Evolutionary conservation across 257 asterid genomes (phyloP).

Genomic region (Solanum chiquidenum): DNA sequence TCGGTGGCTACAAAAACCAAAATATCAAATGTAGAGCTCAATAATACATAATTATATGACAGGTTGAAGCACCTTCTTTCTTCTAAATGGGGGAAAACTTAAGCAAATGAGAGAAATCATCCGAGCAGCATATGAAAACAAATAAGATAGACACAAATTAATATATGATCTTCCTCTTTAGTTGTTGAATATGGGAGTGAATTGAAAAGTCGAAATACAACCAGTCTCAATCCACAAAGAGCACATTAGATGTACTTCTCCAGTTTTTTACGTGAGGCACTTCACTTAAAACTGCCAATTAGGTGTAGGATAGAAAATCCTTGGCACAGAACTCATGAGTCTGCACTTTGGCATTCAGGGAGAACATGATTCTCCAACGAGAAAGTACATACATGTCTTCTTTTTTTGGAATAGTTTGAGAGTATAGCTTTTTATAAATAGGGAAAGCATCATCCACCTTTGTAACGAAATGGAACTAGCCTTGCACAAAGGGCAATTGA

Average conservation of each 20-base stretch:
- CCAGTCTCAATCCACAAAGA: background rate
- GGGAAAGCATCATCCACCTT: conserved; percentile 53
- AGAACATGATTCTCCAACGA: conserved; percentile 11
- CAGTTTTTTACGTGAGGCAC: background rate
- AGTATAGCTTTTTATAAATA: conserved; percentile 68
- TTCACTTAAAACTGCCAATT: background rate
- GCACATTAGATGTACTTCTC: background rate
- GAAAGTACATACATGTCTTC: conserved; percentile 43
- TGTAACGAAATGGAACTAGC: conserved; percentile 46
- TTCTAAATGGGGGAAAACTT: background rate
- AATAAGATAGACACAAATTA: background rate
- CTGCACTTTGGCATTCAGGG: background rate
- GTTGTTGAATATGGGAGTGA: background rate
- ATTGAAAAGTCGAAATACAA: background rate
- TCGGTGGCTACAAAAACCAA: conserved; percentile 23
- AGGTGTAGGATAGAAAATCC: background rate
- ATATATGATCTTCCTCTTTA: background rate
- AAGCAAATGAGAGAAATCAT: background rate
- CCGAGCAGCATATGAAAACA: background rate
- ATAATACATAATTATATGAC: background rate
- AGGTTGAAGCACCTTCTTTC: background rate
- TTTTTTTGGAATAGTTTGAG: conserved; percentile 48
- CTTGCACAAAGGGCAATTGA: conserved; percentile 77
- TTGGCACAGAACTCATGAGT: background rate
- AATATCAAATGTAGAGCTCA: background rate